Conservation (phyloP, 768 basidiomycete genomes). For the Tulasnella calospora region DNA sequence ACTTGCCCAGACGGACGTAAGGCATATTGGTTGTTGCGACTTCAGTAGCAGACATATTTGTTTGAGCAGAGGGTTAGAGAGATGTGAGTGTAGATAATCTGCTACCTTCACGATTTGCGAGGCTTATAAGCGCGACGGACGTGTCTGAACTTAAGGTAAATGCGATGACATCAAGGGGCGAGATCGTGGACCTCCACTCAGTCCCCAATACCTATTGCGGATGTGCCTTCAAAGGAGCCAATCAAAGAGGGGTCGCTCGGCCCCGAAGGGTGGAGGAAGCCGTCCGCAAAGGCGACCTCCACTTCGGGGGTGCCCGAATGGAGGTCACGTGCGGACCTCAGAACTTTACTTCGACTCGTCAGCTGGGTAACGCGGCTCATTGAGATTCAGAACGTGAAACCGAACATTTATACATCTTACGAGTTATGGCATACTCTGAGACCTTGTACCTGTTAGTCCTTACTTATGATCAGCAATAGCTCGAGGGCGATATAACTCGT, state of each 20-base stretch:
- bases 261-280: too few species aligned
- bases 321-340: too few species aligned
- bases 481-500: slow-evolving; percentile 35
- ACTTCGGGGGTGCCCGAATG: too few species aligned
- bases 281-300: too few species aligned
- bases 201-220: background rate
- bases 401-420: background rate
- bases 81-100: background rate
- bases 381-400: background rate
- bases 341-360: too few species aligned
- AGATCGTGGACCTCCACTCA: background rate
- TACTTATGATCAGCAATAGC: slow-evolving; percentile 32
- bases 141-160: background rate
- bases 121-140: background rate
- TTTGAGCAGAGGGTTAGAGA: background rate
- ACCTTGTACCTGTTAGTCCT: background rate
- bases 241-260: too few species aligned
- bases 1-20: slow-evolving; percentile 28
- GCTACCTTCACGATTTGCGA: background rate
- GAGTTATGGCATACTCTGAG: background rate
- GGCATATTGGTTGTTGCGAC: slow-evolving; percentile 3
- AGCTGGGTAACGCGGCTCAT: background rate
- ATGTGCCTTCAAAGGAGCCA: background rate
- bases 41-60: background rate
- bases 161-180: background rate